A percentile compares a stretch with the other conserved stretches of the same genome.
These are phyloP conservation scores for Cryptosporidium tyzzeri DNA, from an alignment of 169 alveolate genomes.

Conservation along the genomic window DNA sequence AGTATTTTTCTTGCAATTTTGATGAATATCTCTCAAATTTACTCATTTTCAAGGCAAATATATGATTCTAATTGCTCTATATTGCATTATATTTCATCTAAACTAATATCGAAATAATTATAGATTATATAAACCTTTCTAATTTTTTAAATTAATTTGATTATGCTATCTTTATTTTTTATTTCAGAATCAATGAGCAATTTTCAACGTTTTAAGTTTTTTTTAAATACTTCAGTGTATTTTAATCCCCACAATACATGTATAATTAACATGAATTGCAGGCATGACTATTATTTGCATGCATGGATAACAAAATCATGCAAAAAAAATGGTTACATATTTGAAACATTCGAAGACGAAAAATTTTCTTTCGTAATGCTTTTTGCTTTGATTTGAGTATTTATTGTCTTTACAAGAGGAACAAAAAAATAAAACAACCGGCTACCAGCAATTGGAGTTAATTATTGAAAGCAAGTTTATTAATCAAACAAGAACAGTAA, in stretches of 20 bases:
- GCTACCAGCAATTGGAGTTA: neutral
- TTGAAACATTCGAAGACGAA: neutral
- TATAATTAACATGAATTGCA: neutral
- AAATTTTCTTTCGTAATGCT: neutral
- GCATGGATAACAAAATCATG: neutral
- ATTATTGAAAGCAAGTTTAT: neutral
- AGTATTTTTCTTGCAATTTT: constrained; percentile 61
- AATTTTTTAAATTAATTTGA: neutral
- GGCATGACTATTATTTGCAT: constrained; percentile 17
- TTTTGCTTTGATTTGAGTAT: neutral
- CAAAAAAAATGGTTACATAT: neutral
- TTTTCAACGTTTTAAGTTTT: neutral
- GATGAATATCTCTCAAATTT: constrained; percentile 60
- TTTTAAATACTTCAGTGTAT: neutral
- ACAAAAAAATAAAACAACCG: neutral
- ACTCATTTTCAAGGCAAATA: constrained; percentile 49
- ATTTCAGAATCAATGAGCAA: neutral
- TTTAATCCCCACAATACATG: constrained; percentile 1
- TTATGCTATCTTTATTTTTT: neutral
- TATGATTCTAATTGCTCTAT: constrained; percentile 63
- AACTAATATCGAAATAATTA: neutral
- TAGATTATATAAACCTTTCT: neutral
- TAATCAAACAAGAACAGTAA: neutral
- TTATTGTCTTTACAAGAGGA: neutral
- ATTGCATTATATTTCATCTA: constrained; percentile 28